Percentiles rank a stretch among this genome's conserved stretches.
Evolutionary conservation across 2,329 filamentous ascomycete species (phyloP).

Genomic region (Venturia oleaginea): DNA sequence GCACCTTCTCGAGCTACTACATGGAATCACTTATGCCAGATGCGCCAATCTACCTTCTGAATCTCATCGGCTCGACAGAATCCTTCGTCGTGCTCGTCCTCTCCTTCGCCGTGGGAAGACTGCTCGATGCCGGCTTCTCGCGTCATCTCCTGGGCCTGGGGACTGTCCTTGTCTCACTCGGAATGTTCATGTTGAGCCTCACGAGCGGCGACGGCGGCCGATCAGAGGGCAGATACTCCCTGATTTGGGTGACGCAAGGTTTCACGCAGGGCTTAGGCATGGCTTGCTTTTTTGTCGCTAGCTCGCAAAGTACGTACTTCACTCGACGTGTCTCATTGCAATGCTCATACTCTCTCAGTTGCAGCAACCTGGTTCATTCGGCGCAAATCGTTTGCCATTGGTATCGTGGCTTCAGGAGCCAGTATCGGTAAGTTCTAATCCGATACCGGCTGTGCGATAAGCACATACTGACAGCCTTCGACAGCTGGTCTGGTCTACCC

Average conservation of each 20-base stretch:
- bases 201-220: conserved; percentile 28
- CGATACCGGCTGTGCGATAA: background rate
- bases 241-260: conserved; percentile 40
- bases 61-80: conserved; percentile 40
- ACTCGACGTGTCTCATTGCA: conserved; percentile 4
- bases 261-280: conserved; percentile 40
- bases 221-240: conserved; percentile 30
- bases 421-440: conserved; percentile 29
- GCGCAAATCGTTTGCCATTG: conserved; percentile 39
- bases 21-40: conserved; percentile 34
- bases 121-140: conserved; percentile 39
- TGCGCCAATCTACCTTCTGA: conserved; percentile 33
- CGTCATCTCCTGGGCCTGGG: conserved; percentile 33
- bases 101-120: conserved; percentile 37
- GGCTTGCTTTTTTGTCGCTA: conserved; percentile 44
- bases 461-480: background rate
- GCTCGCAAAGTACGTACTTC: conserved; percentile 37
- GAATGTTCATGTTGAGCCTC: conserved; percentile 28
- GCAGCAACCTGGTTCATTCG: conserved; percentile 41
- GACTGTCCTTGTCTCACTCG: conserved; percentile 32
- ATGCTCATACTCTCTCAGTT: conserved; percentile 26
- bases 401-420: conserved; percentile 42
- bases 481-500: conserved; percentile 38
- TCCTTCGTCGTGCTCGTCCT: conserved; percentile 38
- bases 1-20: conserved; percentile 42